Percentiles rank a stretch among this genome's conserved stretches.
Evolutionary conservation across 2,329 filamentous ascomycete genomes (phyloP).

Genomic region (Bimuria novae-zelandiae): DNA sequence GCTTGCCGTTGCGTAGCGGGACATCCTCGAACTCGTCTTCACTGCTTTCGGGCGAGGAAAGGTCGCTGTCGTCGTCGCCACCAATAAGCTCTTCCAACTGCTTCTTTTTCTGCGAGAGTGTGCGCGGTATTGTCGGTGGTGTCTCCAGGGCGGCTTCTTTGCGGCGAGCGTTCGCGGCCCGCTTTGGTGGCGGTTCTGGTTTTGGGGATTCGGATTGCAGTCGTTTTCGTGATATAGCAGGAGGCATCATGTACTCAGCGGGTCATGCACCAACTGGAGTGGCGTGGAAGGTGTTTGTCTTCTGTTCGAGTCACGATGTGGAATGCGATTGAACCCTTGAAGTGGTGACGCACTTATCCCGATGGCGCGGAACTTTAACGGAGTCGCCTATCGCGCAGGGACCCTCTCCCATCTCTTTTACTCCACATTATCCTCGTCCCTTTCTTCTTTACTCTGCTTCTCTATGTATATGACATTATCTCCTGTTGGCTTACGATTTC

Average conservation of each 20-base stretch:
- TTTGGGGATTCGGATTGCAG: slow-evolving; percentile 56
- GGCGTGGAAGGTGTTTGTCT: neutral
- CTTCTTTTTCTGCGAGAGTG: slow-evolving; percentile 39
- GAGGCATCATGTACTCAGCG: slow-evolving; percentile 65
- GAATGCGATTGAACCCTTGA: neutral
- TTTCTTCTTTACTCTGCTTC: neutral
- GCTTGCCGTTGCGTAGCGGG: slow-evolving; percentile 46
- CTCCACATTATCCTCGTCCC: neutral
- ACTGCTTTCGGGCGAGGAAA: slow-evolving; percentile 49
- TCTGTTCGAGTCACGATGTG: neutral
- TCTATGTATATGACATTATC: neutral
- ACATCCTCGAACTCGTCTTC: slow-evolving; percentile 57
- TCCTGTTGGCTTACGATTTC: neutral
- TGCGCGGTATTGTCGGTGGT: slow-evolving; percentile 39
- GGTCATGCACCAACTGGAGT: neutral
- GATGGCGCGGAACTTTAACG: slow-evolving; percentile 5
- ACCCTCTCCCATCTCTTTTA: neutral
- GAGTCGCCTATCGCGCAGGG: neutral
- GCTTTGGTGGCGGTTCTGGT: slow-evolving; percentile 38
- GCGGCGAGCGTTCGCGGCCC: slow-evolving; percentile 23
- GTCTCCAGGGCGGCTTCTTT: slow-evolving; percentile 53
- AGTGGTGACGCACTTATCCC: slow-evolving; percentile 4
- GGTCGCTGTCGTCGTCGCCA: slow-evolving; percentile 48
- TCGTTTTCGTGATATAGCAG: slow-evolving; percentile 69
- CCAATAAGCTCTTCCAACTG: slow-evolving; percentile 42